Evolutionary conservation across 805 yeast species (phyloP), one percentile per base, ranked within the genome.

Genomic region (Wilhelminamyces savonicus): DNA sequence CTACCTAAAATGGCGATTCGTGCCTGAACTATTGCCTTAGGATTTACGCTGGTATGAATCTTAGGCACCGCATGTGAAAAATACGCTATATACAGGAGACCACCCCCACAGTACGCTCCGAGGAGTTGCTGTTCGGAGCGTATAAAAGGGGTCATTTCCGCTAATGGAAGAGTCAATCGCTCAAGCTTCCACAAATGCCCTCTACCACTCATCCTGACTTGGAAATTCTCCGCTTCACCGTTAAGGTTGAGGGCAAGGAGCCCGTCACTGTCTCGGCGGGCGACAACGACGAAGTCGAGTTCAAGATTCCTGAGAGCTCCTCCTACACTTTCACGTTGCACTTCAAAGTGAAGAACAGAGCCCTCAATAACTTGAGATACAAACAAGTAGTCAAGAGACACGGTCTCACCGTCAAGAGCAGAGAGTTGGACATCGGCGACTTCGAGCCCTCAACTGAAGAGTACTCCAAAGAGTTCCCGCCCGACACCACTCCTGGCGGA

Each of bases 401-500:
- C 22, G 65, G 66, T 25, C 36, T 62, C 27, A 46, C 55, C 14
- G 45, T 62, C 25, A 57, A 53, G 32, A 37, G 43, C 15, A 50
- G 54, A 16, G 55, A 50, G 10, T 31, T 45, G 27, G 51, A 46
- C 9, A 37, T 62, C 23, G 69, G 69, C 7, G 49, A 44, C 21
- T 39, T 45, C 34, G 59, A 45, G 30, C 60, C 66, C 13, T 42
- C 53, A 7, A 66, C 59, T 2, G 60, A 59, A 31, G 41, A 48
- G 2, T 53, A 59, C 39, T n/a, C 40, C 13, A 48, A 49, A 28
- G 40, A 43, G 5, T 59, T 58, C 36, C 55, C 50, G 7, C 51
- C 48, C 30, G 67, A 62, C 34, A 42, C 43, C 5, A 54, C 67
- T 22, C 69, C 69, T 6, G 51, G 54, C 33, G 68, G 69, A 13